Conservation (phyloP, 768 basidiomycete genomes). For the Cystobasidiopsis lactophilus region DNA sequence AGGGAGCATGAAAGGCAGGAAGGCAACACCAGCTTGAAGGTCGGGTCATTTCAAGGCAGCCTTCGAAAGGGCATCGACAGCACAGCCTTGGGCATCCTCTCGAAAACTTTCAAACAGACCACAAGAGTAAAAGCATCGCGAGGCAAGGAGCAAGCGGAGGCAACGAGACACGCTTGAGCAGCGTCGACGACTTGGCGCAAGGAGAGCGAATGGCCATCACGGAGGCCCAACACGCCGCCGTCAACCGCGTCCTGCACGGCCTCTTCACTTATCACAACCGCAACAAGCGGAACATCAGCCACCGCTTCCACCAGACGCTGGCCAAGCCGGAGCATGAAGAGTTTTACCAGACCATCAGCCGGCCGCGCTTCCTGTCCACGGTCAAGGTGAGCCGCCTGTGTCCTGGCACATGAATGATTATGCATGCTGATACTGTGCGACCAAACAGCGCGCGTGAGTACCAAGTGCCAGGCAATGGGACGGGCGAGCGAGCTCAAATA, state of each 20-base stretch:
- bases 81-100: no score
- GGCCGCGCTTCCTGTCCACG: neutral
- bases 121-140: no score
- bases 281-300: neutral
- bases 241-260: neutral
- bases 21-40: no score
- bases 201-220: neutral
- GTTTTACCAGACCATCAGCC: neutral
- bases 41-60: no score
- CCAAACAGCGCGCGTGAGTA: neutral
- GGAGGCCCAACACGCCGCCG: neutral
- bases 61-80: no score
- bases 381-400: neutral
- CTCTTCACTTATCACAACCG: neutral
- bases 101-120: no score
- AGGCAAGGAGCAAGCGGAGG: no score
- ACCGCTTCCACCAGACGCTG: neutral
- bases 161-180: no score
- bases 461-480: neutral
- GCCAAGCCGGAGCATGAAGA: neutral
- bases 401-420: neutral
- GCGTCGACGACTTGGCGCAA: no score
- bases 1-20: no score
- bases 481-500: neutral
- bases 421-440: neutral